Evolutionary conservation across 257 asterid species (phyloP), one percentile per base, ranked within the genome.

Genomic region (Solanum virginianum): DNA sequence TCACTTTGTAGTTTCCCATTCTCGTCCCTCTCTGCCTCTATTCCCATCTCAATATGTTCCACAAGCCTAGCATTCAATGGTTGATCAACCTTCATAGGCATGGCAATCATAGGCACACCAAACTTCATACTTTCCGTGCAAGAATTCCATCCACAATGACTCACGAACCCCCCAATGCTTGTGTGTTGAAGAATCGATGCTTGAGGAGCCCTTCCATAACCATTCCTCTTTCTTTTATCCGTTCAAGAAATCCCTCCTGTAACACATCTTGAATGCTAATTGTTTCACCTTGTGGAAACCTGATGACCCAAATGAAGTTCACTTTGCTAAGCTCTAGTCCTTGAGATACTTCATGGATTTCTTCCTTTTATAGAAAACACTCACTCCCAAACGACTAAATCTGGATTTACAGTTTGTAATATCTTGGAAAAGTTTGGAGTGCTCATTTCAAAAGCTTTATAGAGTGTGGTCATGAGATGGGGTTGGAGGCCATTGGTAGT

Each of bases 241-340:
- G 70, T 8, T 80, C 86, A 29, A 84, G 18, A 72, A 87, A 90
- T 15, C 88, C 91, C 24, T 84, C 83, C 0, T 89, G 88, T 1
- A 90, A 45, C 47, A 82, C 84, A 20, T 88, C 91, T 84, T 80
- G 72, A 55, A 85, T 66, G 6, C 26, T 66, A 0, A 10, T 55
- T 22, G 41, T 36, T 75, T 79, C 86, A 4, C 89, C 89, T 29
- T 49, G 84, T 17, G 92, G 96, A 75, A 90, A 90, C 87, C 95
- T 90, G 15, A 92, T 71, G 1, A 88, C 92, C 94, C 93, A 90
- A 29, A 92, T 88, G 83, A 92, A 90, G 56, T 87, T 88, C 65
- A 90, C 82, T 1, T 82, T 85, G 86, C 91, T 89, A 9, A 86
- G 85, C 62, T 92, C 93, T 62, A 92, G 65, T 0, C 91, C 94